These are phyloP conservation scores for Solanum etuberosum DNA, from an alignment of 257 asterid species.

Conservation along the genomic window DNA sequence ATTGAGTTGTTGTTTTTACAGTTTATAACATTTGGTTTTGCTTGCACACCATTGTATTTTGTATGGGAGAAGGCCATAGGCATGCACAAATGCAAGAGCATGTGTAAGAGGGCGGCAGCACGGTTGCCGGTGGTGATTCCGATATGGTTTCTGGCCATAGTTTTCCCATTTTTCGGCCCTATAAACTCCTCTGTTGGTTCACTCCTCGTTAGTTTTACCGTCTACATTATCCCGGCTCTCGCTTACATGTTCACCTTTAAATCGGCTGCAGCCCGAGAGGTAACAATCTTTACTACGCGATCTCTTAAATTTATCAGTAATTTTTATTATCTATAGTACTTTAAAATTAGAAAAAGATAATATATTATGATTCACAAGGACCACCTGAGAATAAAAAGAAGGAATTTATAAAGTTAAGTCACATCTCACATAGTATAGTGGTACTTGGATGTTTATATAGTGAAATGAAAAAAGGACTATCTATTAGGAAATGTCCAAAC, in stretches of 20 bases:
- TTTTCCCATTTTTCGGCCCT: conserved; percentile 94
- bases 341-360: neutral
- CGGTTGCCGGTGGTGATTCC: conserved; percentile 85
- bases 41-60: conserved; percentile 86
- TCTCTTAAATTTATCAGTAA: neutral
- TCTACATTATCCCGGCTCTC: conserved; percentile 81
- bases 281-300: neutral
- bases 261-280: conserved; percentile 83
- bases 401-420: neutral
- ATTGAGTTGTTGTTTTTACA: conserved; percentile 16
- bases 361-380: neutral
- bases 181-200: conserved; percentile 91
- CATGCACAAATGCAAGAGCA: conserved; percentile 81
- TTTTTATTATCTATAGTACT: neutral
- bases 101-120: conserved; percentile 78
- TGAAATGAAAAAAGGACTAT: neutral
- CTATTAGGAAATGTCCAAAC: neutral
- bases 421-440: neutral
- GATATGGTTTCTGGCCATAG: conserved; percentile 86
- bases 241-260: conserved; percentile 77
- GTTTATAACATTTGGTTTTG: conserved; percentile 96
- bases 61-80: conserved; percentile 97
- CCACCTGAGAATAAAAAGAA: neutral
- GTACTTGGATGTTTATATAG: neutral
- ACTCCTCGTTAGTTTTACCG: conserved; percentile 85